Conservation (phyloP, 2,329 filamentous ascomycete species). For the Chrysosporium keratinophilum region DNA sequence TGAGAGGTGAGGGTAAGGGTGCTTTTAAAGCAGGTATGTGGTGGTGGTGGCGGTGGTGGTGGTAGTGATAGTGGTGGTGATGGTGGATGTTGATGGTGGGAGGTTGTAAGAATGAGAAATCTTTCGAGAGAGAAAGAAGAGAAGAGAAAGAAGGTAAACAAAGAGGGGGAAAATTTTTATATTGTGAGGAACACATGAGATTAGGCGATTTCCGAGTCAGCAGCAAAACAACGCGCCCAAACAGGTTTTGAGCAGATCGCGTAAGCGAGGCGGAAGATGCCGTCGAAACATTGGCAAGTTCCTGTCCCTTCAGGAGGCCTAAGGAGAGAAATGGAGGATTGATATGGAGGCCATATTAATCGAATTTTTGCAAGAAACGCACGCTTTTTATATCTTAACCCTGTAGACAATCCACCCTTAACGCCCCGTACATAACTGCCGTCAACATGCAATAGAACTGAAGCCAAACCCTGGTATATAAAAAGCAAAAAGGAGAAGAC, state of each 20-base stretch:
- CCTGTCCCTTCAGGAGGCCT: neutral
- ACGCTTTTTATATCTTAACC: slow-evolving; percentile 7
- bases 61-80: neutral
- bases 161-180: slow-evolving; percentile 2
- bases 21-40: neutral
- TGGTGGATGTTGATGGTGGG: neutral
- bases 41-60: neutral
- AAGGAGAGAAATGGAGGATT: neutral
- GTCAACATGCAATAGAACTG: slow-evolving; percentile 6
- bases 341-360: slow-evolving; percentile 4
- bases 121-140: slow-evolving; percentile 5
- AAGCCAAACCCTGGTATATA: slow-evolving; percentile 7
- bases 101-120: slow-evolving; percentile 9
- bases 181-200: neutral
- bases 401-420: slow-evolving; percentile 1
- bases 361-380: slow-evolving; percentile 1
- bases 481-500: slow-evolving; percentile 9
- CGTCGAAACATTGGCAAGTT: neutral
- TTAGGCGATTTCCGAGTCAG: neutral
- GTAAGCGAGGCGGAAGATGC: neutral
- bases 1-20: neutral
- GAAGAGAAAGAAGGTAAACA: slow-evolving; percentile 5
- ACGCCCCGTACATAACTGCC: slow-evolving; percentile 6
- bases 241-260: neutral
- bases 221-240: neutral